These are phyloP conservation scores for Neofusicoccum laricinum DNA, from an alignment of 2,329 filamentous ascomycete genomes.

Conservation along the genomic window DNA sequence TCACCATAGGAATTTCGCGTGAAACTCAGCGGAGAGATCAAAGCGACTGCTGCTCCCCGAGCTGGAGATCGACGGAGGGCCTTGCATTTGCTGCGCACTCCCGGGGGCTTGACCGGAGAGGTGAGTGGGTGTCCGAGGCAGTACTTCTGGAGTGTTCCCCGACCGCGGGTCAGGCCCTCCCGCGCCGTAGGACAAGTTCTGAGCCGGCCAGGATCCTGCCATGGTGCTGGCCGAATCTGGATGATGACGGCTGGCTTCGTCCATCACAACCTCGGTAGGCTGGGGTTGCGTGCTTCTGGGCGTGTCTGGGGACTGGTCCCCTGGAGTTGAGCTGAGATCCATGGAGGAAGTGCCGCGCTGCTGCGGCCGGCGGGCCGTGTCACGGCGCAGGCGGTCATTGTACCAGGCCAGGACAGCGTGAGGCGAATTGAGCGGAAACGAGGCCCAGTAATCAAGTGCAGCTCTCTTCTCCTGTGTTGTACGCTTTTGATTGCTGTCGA, in stretches of 20 bases:
- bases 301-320: not conserved
- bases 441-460: conserved; percentile 12
- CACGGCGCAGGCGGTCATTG: conserved; percentile 1
- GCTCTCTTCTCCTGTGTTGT: conserved; percentile 17
- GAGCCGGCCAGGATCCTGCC: not conserved
- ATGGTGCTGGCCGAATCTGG: not conserved
- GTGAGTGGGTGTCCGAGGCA: not conserved
- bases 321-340: not conserved
- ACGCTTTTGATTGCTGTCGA: conserved; percentile 9
- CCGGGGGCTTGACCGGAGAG: not conserved
- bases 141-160: not conserved
- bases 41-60: not conserved
- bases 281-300: not conserved
- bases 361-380: not conserved
- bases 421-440: conserved; percentile 16
- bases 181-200: not conserved
- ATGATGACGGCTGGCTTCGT: not conserved
- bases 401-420: conserved; percentile 3
- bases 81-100: not conserved
- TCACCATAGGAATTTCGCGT: conserved; percentile 14
- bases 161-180: not conserved
- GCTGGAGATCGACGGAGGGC: not conserved
- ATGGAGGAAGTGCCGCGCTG: not conserved
- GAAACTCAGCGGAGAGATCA: conserved; percentile 12
- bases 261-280: not conserved